Conservation (phyloP, 1,139 yeast genomes). For the Meyerozyma sp. region DNA sequence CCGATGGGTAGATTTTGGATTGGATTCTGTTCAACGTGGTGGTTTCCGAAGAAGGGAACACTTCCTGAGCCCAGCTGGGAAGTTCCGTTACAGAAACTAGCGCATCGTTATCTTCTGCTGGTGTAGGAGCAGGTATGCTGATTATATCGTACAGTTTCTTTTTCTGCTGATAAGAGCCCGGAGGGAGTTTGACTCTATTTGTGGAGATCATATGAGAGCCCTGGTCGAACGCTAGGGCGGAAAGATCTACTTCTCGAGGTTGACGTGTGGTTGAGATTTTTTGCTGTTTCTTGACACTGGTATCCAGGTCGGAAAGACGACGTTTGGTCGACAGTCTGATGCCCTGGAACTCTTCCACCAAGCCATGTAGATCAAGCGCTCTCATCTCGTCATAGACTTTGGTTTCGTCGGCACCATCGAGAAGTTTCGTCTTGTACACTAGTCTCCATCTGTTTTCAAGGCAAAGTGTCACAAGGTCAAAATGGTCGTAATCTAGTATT, state of each 20-base stretch:
- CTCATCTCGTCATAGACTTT: conserved; percentile 9
- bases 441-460: conserved; percentile 49
- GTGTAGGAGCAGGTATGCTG: conserved; percentile 59
- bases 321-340: conserved; percentile 10
- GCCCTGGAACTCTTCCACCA: conserved; percentile 23
- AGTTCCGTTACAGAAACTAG: conserved; percentile 56
- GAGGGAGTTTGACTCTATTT: conserved; percentile 68
- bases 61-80: conserved; percentile 79
- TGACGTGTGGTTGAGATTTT: conserved; percentile 13
- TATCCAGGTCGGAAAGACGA: conserved; percentile 8
- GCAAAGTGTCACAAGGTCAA: conserved; percentile 43
- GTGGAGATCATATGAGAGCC: conserved; percentile 67
- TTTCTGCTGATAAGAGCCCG: conserved; percentile 74
- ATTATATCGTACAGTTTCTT: conserved; percentile 79
- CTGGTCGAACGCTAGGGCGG: conserved; percentile 60
- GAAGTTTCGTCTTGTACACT: conserved; percentile 48
- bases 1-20: conserved; percentile 73
- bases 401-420: conserved; percentile 29
- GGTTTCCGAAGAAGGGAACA: conserved; percentile 69
- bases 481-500: conserved; percentile 46
- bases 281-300: conserved; percentile 6
- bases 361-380: conserved; percentile 11
- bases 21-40: conserved; percentile 73
- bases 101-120: conserved; percentile 36
- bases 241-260: conserved; percentile 62